Percentiles rank a stretch among this genome's conserved stretches.
phyloP scores from a whole-genome alignment of 495 filamentous ascomycete genomes.

The Hypomontagnella monticulosa region DNA sequence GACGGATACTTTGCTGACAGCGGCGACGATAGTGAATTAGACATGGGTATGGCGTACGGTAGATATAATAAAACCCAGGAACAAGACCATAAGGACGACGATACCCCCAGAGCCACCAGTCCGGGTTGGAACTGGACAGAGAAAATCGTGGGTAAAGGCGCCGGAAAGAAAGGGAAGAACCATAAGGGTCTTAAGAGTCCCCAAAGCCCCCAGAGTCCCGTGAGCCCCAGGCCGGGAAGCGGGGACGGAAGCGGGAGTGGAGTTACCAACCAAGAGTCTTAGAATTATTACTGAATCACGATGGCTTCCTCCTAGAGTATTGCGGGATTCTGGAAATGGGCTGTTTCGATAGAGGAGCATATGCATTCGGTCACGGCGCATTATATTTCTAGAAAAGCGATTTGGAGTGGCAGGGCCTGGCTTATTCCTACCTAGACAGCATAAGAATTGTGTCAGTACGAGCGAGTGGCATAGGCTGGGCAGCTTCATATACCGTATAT shows the following conservation, averaged over 20 bases:
- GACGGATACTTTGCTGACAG: conserved; percentile 63
- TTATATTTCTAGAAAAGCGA: conserved; percentile 24
- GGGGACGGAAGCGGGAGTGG: background rate
- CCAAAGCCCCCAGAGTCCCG: conserved; percentile 2
- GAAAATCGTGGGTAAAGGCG: conserved; percentile 64
- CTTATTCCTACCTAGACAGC: conserved; percentile 7
- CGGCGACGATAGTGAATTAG: conserved; percentile 59
- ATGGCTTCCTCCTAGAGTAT: background rate
- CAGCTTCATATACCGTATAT: conserved; percentile 8
- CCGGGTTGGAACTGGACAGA: conserved; percentile 66
- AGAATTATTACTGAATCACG: background rate
- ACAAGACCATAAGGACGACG: conserved; percentile 4
- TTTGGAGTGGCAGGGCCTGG: conserved; percentile 15
- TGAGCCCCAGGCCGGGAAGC: conserved; percentile 1
- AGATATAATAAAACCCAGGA: conserved; percentile 11
- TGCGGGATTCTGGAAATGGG: background rate
- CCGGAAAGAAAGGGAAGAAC: conserved; percentile 32
- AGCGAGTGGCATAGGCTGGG: background rate
- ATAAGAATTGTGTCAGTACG: background rate
- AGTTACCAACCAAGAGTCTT: background rate
- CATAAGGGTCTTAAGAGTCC: conserved; percentile 5
- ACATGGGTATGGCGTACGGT: conserved; percentile 41
- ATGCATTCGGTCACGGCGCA: conserved; percentile 7
- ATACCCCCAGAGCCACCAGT: conserved; percentile 32
- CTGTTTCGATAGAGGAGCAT: conserved; percentile 15